These are phyloP conservation scores for Chytriomyces confervae DNA, from an alignment of 192 early-diverging fungal species.

Conservation along the genomic window DNA sequence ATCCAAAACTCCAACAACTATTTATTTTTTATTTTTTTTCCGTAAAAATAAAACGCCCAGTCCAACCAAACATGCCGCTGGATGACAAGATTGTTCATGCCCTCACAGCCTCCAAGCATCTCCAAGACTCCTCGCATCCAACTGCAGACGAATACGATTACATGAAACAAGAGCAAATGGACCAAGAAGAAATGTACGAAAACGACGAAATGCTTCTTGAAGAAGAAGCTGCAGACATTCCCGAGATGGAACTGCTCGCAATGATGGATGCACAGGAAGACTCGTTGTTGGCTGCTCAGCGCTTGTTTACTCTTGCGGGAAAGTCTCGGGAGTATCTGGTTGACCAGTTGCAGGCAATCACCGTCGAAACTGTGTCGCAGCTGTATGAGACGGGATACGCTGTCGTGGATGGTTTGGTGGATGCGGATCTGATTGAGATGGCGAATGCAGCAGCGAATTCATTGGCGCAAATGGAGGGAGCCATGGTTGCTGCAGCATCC, in stretches of 20 bases:
- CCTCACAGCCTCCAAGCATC: neutral
- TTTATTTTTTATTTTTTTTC: too few relatives aligned
- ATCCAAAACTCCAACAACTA: too few relatives aligned
- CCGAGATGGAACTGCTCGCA: conserved; percentile 25
- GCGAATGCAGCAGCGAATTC: neutral
- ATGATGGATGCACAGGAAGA: conserved; percentile 35
- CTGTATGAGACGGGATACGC: conserved; percentile 18
- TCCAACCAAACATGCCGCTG: neutral
- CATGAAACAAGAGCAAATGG: neutral
- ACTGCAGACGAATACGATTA: conserved; percentile 19
- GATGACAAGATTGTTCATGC: conserved; percentile 32
- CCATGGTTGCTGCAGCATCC: conserved; percentile 3
- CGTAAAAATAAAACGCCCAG: neutral
- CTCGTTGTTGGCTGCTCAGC: conserved; percentile 20
- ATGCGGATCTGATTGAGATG: neutral
- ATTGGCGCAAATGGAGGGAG: conserved; percentile 2
- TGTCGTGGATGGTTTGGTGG: conserved; percentile 24
- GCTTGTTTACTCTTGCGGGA: neutral
- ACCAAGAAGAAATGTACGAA: conserved; percentile 1
- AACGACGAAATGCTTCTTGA: conserved; percentile 27
- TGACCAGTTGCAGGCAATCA: neutral
- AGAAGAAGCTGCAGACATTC: conserved; percentile 28
- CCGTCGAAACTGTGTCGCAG: neutral
- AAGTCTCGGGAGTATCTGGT: neutral
- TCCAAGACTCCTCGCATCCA: neutral